These are phyloP conservation scores for Botrytis fragariae DNA, from an alignment of 2,329 filamentous ascomycete species.

Conservation along the genomic window DNA sequence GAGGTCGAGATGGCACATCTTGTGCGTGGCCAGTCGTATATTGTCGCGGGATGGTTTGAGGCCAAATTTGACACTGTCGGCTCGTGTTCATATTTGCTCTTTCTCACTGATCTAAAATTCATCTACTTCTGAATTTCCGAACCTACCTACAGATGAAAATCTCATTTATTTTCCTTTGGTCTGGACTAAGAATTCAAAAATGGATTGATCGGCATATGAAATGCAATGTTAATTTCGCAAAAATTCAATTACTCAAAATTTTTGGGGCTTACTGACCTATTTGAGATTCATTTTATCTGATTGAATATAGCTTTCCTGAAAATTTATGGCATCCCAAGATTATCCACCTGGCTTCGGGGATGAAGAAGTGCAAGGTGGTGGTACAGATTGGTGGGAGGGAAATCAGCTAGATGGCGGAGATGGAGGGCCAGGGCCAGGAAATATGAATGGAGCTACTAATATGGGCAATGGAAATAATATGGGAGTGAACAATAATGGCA, in stretches of 20 bases:
- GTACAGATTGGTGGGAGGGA: not conserved
- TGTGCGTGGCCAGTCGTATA: not conserved
- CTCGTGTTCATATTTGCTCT: not conserved
- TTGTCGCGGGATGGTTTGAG: slow-evolving; percentile 6
- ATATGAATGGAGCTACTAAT: not conserved
- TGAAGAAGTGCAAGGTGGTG: not conserved
- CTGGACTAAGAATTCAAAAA: not conserved
- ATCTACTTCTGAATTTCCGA: not conserved
- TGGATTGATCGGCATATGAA: not conserved
- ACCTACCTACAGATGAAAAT: not conserved
- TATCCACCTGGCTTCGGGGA: not conserved
- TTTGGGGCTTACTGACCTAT: not conserved
- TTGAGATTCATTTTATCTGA: not conserved
- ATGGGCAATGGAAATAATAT: not conserved
- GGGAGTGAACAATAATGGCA: not conserved
- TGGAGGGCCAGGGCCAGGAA: not conserved
- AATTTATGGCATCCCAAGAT: not conserved
- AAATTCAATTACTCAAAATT: not conserved
- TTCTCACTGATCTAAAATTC: not conserved
- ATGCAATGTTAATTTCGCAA: not conserved
- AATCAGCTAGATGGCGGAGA: not conserved
- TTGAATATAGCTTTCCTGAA: not conserved
- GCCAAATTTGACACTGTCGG: not conserved
- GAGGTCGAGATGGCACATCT: not conserved
- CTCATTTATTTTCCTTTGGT: not conserved